These are phyloP conservation scores for Botrytis porri DNA, from an alignment of 2,329 filamentous ascomycete species.

Conservation along the genomic window DNA sequence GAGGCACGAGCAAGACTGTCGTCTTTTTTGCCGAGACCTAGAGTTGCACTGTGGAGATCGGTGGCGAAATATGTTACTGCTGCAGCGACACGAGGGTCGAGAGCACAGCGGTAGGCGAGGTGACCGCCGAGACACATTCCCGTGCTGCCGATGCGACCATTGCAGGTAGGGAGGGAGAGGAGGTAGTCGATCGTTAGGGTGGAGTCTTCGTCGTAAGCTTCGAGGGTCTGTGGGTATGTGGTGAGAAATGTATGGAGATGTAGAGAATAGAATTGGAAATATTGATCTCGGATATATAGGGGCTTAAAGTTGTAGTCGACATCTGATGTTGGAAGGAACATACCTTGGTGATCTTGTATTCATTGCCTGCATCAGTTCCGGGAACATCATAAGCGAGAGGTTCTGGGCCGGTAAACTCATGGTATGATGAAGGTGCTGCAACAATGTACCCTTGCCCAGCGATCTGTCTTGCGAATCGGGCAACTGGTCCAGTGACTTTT, in stretches of 20 bases:
- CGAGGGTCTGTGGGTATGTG: constrained; percentile 58
- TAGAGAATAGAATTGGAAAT: background rate
- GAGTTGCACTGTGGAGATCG: constrained; percentile 76
- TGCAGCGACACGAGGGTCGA: constrained; percentile 74
- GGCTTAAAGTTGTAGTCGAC: background rate
- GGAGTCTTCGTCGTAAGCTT: constrained; percentile 82
- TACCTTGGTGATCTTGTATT: constrained; percentile 79
- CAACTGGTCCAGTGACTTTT: constrained; percentile 82
- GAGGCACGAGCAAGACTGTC: constrained; percentile 55
- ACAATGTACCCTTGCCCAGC: constrained; percentile 92
- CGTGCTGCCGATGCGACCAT: constrained; percentile 72
- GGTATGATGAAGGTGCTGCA: constrained; percentile 84
- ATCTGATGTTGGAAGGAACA: constrained; percentile 7
- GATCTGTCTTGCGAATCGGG: constrained; percentile 87
- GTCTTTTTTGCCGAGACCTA: constrained; percentile 67
- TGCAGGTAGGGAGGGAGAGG: constrained; percentile 72
- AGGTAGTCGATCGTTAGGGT: constrained; percentile 66
- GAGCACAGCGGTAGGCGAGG: constrained; percentile 67
- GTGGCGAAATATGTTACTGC: constrained; percentile 89
- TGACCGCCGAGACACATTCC: constrained; percentile 96
- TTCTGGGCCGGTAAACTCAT: constrained; percentile 86
- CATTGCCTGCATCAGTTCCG: constrained; percentile 84
- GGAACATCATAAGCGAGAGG: constrained; percentile 80
- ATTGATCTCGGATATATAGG: background rate
- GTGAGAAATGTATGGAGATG: background rate